phyloP scores from a whole-genome alignment of 148 eudicot genomes.

The Polygonum maritimum region DNA sequence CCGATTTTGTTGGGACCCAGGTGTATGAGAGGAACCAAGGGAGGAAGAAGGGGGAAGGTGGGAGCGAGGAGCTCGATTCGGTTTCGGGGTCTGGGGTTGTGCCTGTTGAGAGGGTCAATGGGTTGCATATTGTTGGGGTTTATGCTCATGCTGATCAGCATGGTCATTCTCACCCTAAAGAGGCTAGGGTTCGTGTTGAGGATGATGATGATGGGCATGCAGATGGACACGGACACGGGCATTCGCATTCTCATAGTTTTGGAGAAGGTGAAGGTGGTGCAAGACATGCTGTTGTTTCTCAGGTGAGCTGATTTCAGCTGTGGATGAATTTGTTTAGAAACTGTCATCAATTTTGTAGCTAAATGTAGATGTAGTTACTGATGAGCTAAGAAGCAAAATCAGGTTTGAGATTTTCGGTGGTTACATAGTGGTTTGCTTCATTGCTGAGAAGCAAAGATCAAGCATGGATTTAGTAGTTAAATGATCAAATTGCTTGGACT shows the following conservation, averaged over 20 bases:
- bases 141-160: constrained; percentile 72
- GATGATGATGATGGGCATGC: constrained; percentile 20
- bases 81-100: constrained; percentile 41
- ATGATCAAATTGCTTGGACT: too few species aligned
- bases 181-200: constrained; percentile 20
- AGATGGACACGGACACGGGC: constrained; percentile 25
- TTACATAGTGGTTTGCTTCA: not conserved
- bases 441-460: too few species aligned
- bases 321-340: not conserved
- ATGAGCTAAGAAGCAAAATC: not conserved
- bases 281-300: constrained; percentile 75
- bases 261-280: constrained; percentile 31
- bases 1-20: constrained; percentile 83
- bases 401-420: not conserved
- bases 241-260: constrained; percentile 28
- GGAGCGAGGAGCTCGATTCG: constrained; percentile 21
- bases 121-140: constrained; percentile 75
- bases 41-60: constrained; percentile 19
- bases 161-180: constrained; percentile 39
- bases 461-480: too few species aligned
- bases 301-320: constrained; percentile 29
- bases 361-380: not conserved
- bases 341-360: not conserved
- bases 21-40: constrained; percentile 66
- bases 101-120: constrained; percentile 34